Evolutionary conservation across 352 stramenopile species (phyloP).

Genomic region (Phytopythium sindhum): DNA sequence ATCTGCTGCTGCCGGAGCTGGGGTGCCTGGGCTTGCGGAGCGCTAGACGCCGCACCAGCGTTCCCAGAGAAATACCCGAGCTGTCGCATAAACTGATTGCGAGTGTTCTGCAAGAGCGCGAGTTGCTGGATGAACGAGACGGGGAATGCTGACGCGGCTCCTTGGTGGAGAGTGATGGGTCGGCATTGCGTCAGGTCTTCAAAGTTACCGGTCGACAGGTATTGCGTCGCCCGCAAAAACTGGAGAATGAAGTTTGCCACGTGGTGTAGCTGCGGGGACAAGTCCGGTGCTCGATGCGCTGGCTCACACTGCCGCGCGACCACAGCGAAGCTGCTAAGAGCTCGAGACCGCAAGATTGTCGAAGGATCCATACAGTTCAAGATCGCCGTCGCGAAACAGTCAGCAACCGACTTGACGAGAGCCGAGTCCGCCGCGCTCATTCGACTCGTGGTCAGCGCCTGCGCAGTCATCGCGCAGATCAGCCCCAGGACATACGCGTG

Average conservation of each 20-base stretch:
- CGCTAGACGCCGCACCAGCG: not conserved
- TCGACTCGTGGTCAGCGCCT: slow-evolving; percentile 65
- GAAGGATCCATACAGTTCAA: slow-evolving; percentile 74
- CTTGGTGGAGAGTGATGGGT: slow-evolving; percentile 41
- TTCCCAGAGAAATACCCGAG: slow-evolving; percentile 1
- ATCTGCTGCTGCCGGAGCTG: not conserved
- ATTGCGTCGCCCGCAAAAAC: slow-evolving; percentile 61
- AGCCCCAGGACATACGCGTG: slow-evolving; percentile 77
- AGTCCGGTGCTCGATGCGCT: slow-evolving; percentile 37
- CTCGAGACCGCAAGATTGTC: slow-evolving; percentile 43
- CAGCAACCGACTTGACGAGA: slow-evolving; percentile 64
- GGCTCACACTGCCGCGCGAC: slow-evolving; percentile 50
- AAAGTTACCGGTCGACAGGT: slow-evolving; percentile 53
- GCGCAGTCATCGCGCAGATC: slow-evolving; percentile 72
- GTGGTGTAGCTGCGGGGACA: slow-evolving; percentile 65
- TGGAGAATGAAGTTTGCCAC: slow-evolving; percentile 77
- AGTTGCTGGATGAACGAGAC: slow-evolving; percentile 76
- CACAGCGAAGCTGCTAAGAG: slow-evolving; percentile 51
- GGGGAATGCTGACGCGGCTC: slow-evolving; percentile 43
- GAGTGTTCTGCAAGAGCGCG: slow-evolving; percentile 58
- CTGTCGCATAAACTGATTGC: slow-evolving; percentile 27
- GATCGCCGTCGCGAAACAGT: slow-evolving; percentile 73
- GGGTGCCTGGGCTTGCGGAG: slow-evolving; percentile 6
- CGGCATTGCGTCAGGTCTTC: slow-evolving; percentile 60
- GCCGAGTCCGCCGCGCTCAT: slow-evolving; percentile 54